Conservation (phyloP, 345 rosid genomes). For the Linum trigynum region DNA sequence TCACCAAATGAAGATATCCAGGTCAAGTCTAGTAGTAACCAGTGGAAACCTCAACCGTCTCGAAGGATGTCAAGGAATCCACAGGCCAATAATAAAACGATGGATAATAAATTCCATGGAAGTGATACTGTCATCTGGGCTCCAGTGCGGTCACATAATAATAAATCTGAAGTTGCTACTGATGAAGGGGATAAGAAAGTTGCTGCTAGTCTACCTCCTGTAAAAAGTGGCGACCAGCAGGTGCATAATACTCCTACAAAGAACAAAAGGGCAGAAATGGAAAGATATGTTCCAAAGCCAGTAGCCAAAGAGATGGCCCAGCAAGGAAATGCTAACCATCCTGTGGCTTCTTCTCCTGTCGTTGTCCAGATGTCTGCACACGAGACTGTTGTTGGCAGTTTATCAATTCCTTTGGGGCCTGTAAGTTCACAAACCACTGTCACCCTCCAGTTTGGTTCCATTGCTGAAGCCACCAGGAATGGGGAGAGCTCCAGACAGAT, state of each 20-base stretch:
- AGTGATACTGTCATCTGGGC: conserved; percentile 76
- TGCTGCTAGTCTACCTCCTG: conserved; percentile 19
- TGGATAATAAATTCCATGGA: conserved; percentile 39
- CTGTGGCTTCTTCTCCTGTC: conserved; percentile 23
- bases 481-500: conserved; percentile 44
- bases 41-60: conserved; percentile 59
- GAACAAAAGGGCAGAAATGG: conserved; percentile 82
- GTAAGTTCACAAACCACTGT: conserved; percentile 29
- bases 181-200: conserved; percentile 48
- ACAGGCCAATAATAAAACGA: conserved; percentile 37
- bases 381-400: conserved; percentile 23
- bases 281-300: conserved; percentile 81
- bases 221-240: conserved; percentile 38
- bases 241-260: conserved; percentile 43
- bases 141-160: conserved; percentile 58
- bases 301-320: conserved; percentile 80
- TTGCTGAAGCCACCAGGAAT: conserved; percentile 31
- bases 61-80: conserved; percentile 47
- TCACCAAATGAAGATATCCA: conserved; percentile 45
- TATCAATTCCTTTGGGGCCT: conserved; percentile 28
- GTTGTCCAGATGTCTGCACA: conserved; percentile 18
- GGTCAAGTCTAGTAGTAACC: conserved; percentile 39
- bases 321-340: conserved; percentile 44
- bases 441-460: conserved; percentile 29
- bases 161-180: conserved; percentile 37